Evolutionary conservation across 305 asterid genomes (phyloP).

Genomic region (Fraxinus floribunda): DNA sequence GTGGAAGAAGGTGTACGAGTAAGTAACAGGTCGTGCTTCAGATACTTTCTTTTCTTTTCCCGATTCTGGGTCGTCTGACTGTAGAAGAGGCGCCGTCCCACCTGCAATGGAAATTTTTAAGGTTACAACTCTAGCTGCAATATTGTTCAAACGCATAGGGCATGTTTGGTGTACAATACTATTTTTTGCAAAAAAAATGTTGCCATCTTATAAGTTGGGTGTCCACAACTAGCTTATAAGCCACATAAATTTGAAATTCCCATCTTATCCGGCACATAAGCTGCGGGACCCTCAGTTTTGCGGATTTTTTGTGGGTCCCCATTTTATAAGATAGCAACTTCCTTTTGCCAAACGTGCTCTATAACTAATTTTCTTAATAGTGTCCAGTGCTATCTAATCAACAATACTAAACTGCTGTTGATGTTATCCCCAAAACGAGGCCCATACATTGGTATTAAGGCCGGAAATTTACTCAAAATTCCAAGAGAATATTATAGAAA

Average conservation of each 20-base stretch:
- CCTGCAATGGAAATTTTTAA: conserved; percentile 36
- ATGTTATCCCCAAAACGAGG: not conserved
- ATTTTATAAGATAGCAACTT: not conserved
- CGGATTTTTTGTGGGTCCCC: not conserved
- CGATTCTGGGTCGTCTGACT: conserved; percentile 61
- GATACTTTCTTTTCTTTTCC: conserved; percentile 55
- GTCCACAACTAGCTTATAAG: not conserved
- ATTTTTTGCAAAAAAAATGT: no score
- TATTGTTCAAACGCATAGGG: not conserved
- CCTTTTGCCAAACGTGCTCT: not conserved
- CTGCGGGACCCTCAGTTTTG: not conserved
- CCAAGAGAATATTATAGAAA: not conserved
- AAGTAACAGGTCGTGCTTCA: conserved; percentile 71
- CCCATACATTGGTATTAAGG: not conserved
- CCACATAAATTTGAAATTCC: not conserved
- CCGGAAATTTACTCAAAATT: not conserved
- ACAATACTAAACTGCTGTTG: not conserved
- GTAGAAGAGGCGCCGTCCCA: conserved; percentile 65
- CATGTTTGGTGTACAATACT: not conserved
- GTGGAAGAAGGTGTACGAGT: conserved; percentile 91
- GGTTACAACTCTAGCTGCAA: not conserved
- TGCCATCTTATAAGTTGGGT: not conserved
- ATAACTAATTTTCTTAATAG: not conserved
- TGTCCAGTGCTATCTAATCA: not conserved
- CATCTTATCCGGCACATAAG: not conserved